Base-by-base conservation (phyloP, 75 land plant genomes). In the Gnetum montanum region DNA sequence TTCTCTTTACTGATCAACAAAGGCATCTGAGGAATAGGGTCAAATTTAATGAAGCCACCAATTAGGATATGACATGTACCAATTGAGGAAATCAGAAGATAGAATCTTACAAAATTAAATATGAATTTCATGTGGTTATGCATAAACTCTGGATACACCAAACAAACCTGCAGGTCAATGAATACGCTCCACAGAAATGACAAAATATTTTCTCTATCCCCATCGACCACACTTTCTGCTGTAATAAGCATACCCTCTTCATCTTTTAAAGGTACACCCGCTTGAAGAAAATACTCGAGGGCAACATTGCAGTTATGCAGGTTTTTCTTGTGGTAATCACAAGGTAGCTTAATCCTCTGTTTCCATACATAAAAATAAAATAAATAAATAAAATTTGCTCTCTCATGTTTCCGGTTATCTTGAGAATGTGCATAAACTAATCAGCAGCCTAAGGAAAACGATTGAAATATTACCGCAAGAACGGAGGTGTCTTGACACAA, bases 161-260 rank as follows among this genome's bases (percentile, higher is more conserved):
- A 16, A 19, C 45, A 43, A 71, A 86, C 96, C 84, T 90, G 96
- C 49, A 90, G 58, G 49, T 90, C 77, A 35, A 82, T 70, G 54
- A 90, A 76, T 35, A 83, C 59, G 54, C 86, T 82, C 86, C 90
- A 90, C 1, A 85, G 67, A 37, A 90, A 62, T 4, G 84, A 63
- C 11, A 85, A 60, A 16, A 54, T 65, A 25, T 69, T 64, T 44
- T 78, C 87, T 27, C 70, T 75, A 31, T 90, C 79, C 24, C 84
- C 82, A 54, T 61, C 57, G 10, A 62, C 70, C 63, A 90, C 27
- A 68, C 80, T 83, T n/a, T 90, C 96, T 54, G 73, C 76, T 22
- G 59, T 45, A 35, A 86, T 77, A 10, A 24, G 8, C 36, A 40
- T 58, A 34, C 82, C 87, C 57, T 77, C 78, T 8, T 76, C 82